Conservation (phyloP, 2,329 filamentous ascomycete genomes). For the Mycosphaerella sp. region DNA sequence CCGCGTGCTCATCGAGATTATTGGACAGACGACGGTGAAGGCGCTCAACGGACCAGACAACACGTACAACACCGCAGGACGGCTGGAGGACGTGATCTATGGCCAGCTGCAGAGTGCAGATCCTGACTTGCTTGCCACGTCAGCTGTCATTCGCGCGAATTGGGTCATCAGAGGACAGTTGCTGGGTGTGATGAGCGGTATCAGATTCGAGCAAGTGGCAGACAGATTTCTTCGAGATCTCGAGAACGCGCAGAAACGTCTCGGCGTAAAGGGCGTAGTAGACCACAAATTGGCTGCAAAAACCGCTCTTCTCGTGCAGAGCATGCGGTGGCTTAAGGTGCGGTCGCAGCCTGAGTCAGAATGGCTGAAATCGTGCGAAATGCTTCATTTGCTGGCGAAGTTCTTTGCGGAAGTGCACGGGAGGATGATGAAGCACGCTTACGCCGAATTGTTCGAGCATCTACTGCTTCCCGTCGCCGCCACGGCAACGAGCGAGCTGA, state of each 20-base stretch:
- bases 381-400: slow-evolving; percentile 72
- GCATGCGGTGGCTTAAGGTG: slow-evolving; percentile 84
- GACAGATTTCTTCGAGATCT: slow-evolving; percentile 76
- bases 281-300: slow-evolving; percentile 68
- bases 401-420: slow-evolving; percentile 83
- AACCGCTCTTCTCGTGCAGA: slow-evolving; percentile 78
- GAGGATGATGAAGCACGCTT: slow-evolving; percentile 83
- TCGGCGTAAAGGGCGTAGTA: slow-evolving; percentile 61
- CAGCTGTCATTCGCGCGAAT: slow-evolving; percentile 81
- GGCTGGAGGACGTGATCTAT: slow-evolving; percentile 92
- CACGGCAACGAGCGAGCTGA: slow-evolving; percentile 65
- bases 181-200: slow-evolving; percentile 90
- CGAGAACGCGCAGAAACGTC: slow-evolving; percentile 67
- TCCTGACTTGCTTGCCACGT: slow-evolving; percentile 68
- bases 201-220: slow-evolving; percentile 80
- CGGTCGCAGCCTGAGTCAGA: slow-evolving; percentile 64
- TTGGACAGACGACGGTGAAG: slow-evolving; percentile 76
- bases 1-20: slow-evolving; percentile 86
- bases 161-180: slow-evolving; percentile 93
- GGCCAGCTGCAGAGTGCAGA: slow-evolving; percentile 88
- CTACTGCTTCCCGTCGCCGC: slow-evolving; percentile 82
- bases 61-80: slow-evolving; percentile 85
- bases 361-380: slow-evolving; percentile 85
- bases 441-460: slow-evolving; percentile 85
- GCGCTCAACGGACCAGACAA: slow-evolving; percentile 50